Percentiles rank a stretch among this genome's conserved stretches.
phyloP scores from a whole-genome alignment of 139 green algal species.

The Chlamydomonas incerta region DNA sequence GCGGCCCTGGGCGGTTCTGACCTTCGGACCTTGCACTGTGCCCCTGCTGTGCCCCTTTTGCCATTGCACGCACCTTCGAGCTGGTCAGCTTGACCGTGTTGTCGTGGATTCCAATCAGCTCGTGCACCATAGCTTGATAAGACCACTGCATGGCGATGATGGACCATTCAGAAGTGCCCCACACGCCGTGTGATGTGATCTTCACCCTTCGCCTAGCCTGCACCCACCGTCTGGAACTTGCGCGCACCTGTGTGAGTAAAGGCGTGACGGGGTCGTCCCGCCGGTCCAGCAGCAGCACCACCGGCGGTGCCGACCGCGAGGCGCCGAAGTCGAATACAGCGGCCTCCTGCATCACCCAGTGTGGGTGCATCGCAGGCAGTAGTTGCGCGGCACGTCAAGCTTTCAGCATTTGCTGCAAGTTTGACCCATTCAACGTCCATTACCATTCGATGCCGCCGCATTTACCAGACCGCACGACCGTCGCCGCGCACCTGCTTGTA shows the following conservation, averaged over 20 bases:
- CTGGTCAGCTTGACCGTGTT: constrained; percentile 67
- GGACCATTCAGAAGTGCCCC: too few relatives aligned
- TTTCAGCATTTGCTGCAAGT: too few relatives aligned
- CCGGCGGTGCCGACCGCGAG: constrained; percentile 55
- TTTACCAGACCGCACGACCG: too few relatives aligned
- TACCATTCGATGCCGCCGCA: too few relatives aligned
- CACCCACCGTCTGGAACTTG: too few relatives aligned
- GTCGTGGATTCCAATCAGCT: constrained; percentile 87
- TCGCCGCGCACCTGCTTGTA: constrained; percentile 79
- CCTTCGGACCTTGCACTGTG: too few relatives aligned
- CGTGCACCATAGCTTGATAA: constrained; percentile 90
- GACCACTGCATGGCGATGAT: constrained; percentile 59
- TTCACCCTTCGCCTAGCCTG: background rate
- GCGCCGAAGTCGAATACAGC: constrained; percentile 89
- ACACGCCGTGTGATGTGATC: too few relatives aligned
- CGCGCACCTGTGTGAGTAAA: constrained; percentile 74
- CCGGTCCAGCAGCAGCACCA: constrained; percentile 90
- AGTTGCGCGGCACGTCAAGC: too few relatives aligned
- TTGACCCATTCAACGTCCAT: too few relatives aligned
- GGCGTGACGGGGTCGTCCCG: constrained; percentile 92
- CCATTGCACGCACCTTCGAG: constrained; percentile 53
- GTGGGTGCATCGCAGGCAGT: too few relatives aligned
- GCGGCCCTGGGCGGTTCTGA: too few relatives aligned
- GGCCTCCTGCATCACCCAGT: constrained; percentile 23
- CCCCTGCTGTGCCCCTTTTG: too few relatives aligned